These are phyloP conservation scores for Coix lacrymajobi DNA, from an alignment of 176 grass and related monocot species.

Conservation along the genomic window DNA sequence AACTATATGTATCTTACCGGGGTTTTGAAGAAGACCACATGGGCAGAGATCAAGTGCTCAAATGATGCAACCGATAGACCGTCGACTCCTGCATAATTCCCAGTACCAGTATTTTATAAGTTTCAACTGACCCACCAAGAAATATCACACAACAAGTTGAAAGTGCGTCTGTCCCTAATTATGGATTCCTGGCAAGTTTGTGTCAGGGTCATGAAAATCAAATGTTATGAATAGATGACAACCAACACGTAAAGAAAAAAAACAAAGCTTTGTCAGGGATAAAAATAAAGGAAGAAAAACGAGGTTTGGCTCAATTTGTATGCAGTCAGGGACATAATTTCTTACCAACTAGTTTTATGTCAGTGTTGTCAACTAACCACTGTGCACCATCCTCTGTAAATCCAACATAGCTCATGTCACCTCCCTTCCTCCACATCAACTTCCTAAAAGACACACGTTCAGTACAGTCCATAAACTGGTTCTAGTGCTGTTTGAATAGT, in stretches of 20 bases:
- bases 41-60: conserved; percentile 66
- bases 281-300: background rate
- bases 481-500: background rate
- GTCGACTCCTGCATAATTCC: conserved; percentile 53
- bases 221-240: background rate
- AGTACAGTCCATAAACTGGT: background rate
- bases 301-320: background rate
- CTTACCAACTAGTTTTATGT: conserved; percentile 87
- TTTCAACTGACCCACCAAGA: background rate
- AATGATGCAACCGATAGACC: conserved; percentile 74
- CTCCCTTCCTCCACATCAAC: conserved; percentile 75
- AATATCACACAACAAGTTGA: background rate
- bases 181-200: background rate
- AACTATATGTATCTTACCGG: conserved; percentile 48
- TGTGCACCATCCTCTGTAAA: conserved; percentile 76
- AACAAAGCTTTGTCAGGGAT: background rate
- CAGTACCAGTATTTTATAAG: conserved; percentile 4
- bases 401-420: conserved; percentile 65
- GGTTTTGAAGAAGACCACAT: conserved; percentile 77
- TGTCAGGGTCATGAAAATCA: background rate
- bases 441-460: conserved; percentile 41
- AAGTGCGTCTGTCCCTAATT: background rate
- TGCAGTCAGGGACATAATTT: background rate
- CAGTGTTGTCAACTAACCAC: conserved; percentile 92
- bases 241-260: background rate